Evolutionary conservation across 148 eudicot genomes (phyloP).

Genomic region (Mesembryanthemum crystallinum): DNA sequence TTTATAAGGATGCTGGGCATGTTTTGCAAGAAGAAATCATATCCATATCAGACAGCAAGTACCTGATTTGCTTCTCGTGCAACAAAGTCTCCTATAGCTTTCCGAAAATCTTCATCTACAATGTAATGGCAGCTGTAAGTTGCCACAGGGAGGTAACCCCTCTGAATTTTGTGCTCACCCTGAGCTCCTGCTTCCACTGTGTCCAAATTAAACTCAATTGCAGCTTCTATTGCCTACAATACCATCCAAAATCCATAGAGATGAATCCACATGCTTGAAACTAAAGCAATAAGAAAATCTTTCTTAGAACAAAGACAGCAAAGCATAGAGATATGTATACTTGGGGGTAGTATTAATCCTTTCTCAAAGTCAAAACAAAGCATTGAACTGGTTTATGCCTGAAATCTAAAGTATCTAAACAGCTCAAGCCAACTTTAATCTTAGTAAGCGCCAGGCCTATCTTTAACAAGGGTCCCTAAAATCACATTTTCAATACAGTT

Average conservation of each 20-base stretch:
- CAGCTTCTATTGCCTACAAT: conserved; percentile 93
- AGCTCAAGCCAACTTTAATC: not conserved
- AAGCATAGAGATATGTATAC: not conserved
- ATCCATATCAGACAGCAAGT: conserved; percentile 1
- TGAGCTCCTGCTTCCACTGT: conserved; percentile 99
- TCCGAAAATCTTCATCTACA: conserved; percentile 62
- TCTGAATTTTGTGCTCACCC: conserved; percentile 97
- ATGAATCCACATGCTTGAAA: not conserved
- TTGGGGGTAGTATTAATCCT: not conserved
- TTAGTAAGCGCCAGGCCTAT: too few species aligned
- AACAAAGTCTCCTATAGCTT: conserved; percentile 62
- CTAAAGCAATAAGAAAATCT: not conserved
- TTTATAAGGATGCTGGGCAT: not conserved
- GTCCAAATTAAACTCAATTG: conserved; percentile 82
- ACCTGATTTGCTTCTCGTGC: conserved; percentile 86
- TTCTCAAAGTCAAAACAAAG: not conserved
- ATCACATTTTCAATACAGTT: too few species aligned
- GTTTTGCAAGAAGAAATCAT: not conserved
- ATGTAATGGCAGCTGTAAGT: conserved; percentile 92
- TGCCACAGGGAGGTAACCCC: conserved; percentile 86
- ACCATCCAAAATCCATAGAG: conserved; percentile 4
- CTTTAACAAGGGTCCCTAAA: too few species aligned
- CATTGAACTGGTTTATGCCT: too few species aligned
- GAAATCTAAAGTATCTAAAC: not conserved
- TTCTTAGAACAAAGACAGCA: not conserved